phyloP scores from a whole-genome alignment of 176 grass and related monocot genomes.

The Oryza officinalis region DNA sequence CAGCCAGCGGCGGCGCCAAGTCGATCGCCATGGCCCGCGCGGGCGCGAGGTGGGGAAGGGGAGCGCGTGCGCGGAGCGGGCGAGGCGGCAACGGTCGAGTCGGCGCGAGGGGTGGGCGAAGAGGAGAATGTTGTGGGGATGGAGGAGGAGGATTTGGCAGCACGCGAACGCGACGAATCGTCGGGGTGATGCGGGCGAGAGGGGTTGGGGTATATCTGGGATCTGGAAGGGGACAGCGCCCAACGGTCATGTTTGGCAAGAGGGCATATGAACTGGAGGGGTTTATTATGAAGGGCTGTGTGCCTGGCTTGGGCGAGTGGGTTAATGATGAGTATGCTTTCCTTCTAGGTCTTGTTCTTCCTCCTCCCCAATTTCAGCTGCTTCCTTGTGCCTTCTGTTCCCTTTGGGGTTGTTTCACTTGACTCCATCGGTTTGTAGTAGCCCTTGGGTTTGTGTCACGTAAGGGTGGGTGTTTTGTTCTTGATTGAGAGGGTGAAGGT shows the following conservation, averaged over 20 bases:
- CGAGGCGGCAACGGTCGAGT: conserved; percentile 11
- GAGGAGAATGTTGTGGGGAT: conserved; percentile 1
- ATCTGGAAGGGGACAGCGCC: conserved; percentile 41
- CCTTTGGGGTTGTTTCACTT: background rate
- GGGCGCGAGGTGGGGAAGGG: background rate
- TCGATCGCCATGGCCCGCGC: conserved; percentile 34
- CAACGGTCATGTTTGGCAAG: conserved; percentile 59
- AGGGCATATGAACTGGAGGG: background rate
- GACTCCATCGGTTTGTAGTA: background rate
- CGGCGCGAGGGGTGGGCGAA: conserved; percentile 12
- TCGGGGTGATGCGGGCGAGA: background rate
- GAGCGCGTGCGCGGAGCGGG: conserved; percentile 22
- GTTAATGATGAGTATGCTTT: conserved; percentile 30
- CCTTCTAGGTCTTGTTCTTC: background rate
- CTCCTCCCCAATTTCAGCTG: background rate
- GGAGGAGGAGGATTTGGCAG: background rate
- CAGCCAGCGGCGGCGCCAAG: background rate
- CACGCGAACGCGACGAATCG: conserved; percentile 26
- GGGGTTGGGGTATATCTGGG: conserved; percentile 37
- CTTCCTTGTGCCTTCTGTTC: background rate
- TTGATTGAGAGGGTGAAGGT: background rate
- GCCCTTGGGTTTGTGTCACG: background rate
- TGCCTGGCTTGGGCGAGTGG: conserved; percentile 38
- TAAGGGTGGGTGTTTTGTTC: background rate
- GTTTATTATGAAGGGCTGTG: background rate